Percentiles rank a stretch among this genome's conserved stretches.
Evolutionary conservation across 441 rosid species (phyloP).

Genomic region (Arabidopsis hybrid): DNA sequence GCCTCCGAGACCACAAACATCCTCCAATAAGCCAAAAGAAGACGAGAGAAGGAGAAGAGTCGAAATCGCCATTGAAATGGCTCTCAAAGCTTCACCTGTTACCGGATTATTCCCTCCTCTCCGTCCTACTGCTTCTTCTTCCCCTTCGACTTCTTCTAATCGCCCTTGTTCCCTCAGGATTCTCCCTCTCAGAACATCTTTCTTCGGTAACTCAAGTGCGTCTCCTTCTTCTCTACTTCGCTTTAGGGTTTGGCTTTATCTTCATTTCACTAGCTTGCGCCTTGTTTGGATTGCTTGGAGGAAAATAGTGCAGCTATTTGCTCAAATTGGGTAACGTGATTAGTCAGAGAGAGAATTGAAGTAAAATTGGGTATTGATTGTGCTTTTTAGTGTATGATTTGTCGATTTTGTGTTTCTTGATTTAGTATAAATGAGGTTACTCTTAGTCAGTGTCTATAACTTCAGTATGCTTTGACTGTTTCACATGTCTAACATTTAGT

Average conservation of each 20-base stretch:
- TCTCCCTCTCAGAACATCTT: conserved; percentile 42
- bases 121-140: conserved; percentile 35
- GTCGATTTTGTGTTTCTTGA: neutral
- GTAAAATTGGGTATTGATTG: neutral
- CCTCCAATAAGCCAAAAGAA: conserved; percentile 23
- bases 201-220: conserved; percentile 42
- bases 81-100: conserved; percentile 45
- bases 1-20: conserved; percentile 22
- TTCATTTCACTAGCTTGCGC: neutral
- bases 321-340: neutral
- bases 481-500: neutral
- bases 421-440: neutral
- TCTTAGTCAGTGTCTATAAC: no score
- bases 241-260: neutral
- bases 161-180: conserved; percentile 34
- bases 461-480: neutral
- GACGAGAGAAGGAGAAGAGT: conserved; percentile 15
- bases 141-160: conserved; percentile 32
- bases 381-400: neutral
- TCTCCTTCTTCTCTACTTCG: conserved; percentile 1
- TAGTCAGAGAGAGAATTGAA: neutral
- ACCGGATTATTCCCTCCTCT: conserved; percentile 45
- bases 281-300: conserved; percentile 7
- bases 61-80: conserved; percentile 40
- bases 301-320: neutral